Evolutionary conservation across 768 basidiomycete genomes (phyloP), one percentile per base, ranked within the genome.

Genomic region (Tremella yokohamensis): DNA sequence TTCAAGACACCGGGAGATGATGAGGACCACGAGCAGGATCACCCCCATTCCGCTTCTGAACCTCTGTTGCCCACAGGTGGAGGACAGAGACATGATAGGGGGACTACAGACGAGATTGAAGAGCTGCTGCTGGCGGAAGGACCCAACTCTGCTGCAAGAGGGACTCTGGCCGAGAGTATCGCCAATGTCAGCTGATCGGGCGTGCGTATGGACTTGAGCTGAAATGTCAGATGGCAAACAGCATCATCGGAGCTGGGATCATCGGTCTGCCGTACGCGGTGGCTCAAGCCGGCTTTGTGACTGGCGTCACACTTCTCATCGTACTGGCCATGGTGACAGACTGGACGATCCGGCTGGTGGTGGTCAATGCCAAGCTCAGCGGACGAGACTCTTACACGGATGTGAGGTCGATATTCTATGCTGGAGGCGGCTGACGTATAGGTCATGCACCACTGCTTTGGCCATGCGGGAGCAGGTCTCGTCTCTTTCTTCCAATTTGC

Each of bases 401-500:
- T 20, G 76, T 77, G 42, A 49, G 72, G 6, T 56, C 26, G 9
- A 18, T 29, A 20, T 50, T 8, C 15, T 22, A 6, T 45, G 15
- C 15, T 45, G 25, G 18, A 19, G 22, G 40, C 38, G 52, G 54
- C 56, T 42, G 45, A 58, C 34, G n/a, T 9, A 7, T 18, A 87
- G 65, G 87, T 96, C 54, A 94, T 97, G 92, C 81, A 88, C 72
- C 87, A 85, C 51, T 93, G 89, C 76, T 99, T 93, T 76, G 96
- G 96, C 7, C 76, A 83, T 12, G 86, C 85, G 53, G 96, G 96
- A n/a, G 84, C 90, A 52, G 89, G 90, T 1, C 89, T 90, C 0
- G 90, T 96, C 16, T 94, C 93, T 0, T 87, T 97, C 75, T 98
- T 99, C 73, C 96, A 98, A 74, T 98, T 99, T 72, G 81, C 91